Percentiles rank a stretch among this genome's conserved stretches.
These are phyloP conservation scores for Sechiopsis laciniata DNA, from an alignment of 306 rosid species.

Conservation along the genomic window DNA sequence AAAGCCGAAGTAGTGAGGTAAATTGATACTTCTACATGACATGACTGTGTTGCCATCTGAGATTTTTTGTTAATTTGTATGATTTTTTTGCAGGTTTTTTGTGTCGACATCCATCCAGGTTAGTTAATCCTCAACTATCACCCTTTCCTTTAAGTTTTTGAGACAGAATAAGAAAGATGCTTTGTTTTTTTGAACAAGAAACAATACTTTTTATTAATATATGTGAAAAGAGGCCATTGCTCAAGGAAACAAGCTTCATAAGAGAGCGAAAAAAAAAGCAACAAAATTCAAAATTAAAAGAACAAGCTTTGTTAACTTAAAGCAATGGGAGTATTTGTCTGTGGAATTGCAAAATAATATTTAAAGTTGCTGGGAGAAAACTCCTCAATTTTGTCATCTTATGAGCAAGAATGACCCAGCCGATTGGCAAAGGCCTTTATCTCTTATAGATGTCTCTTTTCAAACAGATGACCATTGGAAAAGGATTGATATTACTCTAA, in stretches of 20 bases:
- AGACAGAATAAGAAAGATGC: background rate
- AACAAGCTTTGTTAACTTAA: background rate
- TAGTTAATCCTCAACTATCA: conserved; percentile 24
- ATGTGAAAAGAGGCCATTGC: too few relatives aligned
- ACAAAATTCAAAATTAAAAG: too few relatives aligned
- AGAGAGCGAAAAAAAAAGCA: too few relatives aligned
- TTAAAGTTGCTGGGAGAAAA: background rate
- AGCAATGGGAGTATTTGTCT: background rate
- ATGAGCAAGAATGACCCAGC: too few relatives aligned
- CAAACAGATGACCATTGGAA: too few relatives aligned
- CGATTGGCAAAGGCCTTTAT: too few relatives aligned
- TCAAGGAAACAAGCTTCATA: too few relatives aligned
- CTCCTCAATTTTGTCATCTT: background rate
- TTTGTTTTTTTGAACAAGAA: background rate
- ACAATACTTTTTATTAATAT: too few relatives aligned
- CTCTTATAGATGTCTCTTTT: too few relatives aligned
- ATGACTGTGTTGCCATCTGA: background rate
- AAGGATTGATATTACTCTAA: background rate
- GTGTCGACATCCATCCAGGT: conserved; percentile 95
- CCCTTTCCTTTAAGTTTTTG: background rate
- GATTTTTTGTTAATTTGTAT: background rate
- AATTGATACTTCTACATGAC: conserved; percentile 9
- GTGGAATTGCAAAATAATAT: background rate
- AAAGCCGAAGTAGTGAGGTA: conserved; percentile 90
- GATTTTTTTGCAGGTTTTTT: conserved; percentile 60